These are phyloP conservation scores for Ploettnerulaceae sp. DNA, from an alignment of 2,329 filamentous ascomycete species.

Conservation along the genomic window DNA sequence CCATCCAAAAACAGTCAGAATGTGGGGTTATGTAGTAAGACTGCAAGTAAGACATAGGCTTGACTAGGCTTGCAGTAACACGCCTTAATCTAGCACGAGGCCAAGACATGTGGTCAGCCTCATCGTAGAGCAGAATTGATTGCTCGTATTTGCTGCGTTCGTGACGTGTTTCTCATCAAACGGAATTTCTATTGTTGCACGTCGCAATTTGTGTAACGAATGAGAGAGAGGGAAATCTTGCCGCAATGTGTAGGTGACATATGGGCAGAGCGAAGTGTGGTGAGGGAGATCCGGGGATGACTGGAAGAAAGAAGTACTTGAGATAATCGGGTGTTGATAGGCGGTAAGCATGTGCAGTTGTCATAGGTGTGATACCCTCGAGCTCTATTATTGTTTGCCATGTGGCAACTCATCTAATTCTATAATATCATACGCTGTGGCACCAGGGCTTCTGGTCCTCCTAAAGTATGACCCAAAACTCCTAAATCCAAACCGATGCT, in stretches of 20 bases:
- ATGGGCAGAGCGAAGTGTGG: background rate
- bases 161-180: background rate
- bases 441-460: background rate
- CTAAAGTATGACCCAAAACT: background rate
- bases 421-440: slow-evolving; percentile 4
- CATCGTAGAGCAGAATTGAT: background rate
- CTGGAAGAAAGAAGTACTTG: background rate
- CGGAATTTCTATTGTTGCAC: slow-evolving; percentile 10
- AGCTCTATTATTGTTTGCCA: background rate
- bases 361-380: background rate
- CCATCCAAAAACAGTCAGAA: background rate
- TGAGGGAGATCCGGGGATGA: background rate
- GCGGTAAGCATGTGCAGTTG: background rate
- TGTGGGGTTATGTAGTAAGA: too few species aligned
- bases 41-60: slow-evolving; percentile 2
- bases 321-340: background rate
- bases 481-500: slow-evolving; percentile 1
- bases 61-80: slow-evolving; percentile 5
- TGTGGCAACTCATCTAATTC: slow-evolving; percentile 4
- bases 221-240: background rate
- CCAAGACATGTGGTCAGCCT: slow-evolving; percentile 2
- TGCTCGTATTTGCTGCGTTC: slow-evolving; percentile 1
- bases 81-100: slow-evolving; percentile 7
- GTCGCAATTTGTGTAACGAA: slow-evolving; percentile 13
- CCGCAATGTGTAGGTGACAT: background rate